Conservation (phyloP, 73 alveolate genomes). For the Blepharisma japonicum region DNA sequence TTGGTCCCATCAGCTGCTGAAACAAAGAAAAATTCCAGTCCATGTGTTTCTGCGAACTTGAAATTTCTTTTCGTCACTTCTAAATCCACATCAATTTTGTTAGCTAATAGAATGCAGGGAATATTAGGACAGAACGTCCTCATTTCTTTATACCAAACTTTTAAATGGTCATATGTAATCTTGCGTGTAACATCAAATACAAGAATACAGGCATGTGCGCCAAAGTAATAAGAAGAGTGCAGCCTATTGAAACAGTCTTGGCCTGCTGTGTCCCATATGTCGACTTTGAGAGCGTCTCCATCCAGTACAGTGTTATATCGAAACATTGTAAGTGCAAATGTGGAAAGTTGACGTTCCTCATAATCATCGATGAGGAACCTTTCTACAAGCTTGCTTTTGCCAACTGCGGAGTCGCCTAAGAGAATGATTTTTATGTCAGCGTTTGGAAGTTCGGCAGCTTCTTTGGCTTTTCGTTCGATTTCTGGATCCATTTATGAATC, state of each 20-base stretch:
- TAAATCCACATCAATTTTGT: conserved; percentile 77
- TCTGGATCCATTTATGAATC: conserved; percentile 5
- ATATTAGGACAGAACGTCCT: conserved; percentile 73
- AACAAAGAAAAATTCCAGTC: conserved; percentile 74
- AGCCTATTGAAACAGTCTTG: conserved; percentile 76
- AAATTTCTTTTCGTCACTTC: conserved; percentile 72
- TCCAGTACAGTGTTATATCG: conserved; percentile 52
- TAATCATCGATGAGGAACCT: conserved; percentile 64
- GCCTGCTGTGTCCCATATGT: conserved; percentile 96
- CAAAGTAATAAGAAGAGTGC: conserved; percentile 72
- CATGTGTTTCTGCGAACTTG: conserved; percentile 71
- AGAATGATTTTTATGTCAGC: conserved; percentile 77
- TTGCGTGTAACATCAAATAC: conserved; percentile 76
- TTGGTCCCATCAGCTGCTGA: conserved; percentile 88
- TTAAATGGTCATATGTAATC: conserved; percentile 63
- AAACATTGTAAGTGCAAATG: conserved; percentile 50
- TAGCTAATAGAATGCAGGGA: conserved; percentile 81
- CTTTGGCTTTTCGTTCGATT: conserved; percentile 34
- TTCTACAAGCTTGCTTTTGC: conserved; percentile 68
- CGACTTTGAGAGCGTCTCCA: conserved; percentile 51
- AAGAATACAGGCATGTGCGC: conserved; percentile 75
- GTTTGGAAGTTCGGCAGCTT: conserved; percentile 55
- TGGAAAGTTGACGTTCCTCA: conserved; percentile 37
- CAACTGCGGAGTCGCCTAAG: conserved; percentile 90
- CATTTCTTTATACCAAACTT: conserved; percentile 82